Evolutionary conservation across 1,284 basidiomycete species (phyloP).

Genomic region (Hymenochaete sp.): DNA sequence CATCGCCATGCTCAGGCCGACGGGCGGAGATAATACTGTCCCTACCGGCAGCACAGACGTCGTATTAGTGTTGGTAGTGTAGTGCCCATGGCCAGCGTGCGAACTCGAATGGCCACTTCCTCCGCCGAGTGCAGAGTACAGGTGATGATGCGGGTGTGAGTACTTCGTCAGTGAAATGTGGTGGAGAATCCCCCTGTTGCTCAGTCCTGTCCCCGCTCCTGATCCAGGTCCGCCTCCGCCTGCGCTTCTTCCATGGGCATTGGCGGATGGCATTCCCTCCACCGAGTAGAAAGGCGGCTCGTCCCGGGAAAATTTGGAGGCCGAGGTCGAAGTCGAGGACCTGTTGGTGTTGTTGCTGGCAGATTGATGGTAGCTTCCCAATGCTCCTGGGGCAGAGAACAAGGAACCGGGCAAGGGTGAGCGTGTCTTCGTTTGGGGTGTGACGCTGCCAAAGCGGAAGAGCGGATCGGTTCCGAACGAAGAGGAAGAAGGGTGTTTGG

Average conservation of each 20-base stretch:
- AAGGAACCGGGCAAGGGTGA: conserved; percentile 6
- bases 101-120: too few relatives aligned
- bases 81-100: too few relatives aligned
- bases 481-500: conserved; percentile 5
- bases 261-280: conserved; percentile 1
- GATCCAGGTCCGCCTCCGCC: too few relatives aligned
- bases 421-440: conserved; percentile 1
- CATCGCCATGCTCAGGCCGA: conserved; percentile 8
- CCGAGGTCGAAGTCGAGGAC: conserved; percentile 5
- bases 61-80: too few relatives aligned
- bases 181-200: too few relatives aligned
- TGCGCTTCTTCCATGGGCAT: too few relatives aligned
- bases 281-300: conserved; percentile 8
- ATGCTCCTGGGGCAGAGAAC: conserved; percentile 2
- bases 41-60: too few relatives aligned
- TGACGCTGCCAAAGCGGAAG: conserved; percentile 9
- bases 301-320: conserved; percentile 10
- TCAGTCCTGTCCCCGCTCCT: too few relatives aligned
- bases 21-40: too few relatives aligned
- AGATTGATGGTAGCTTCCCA: conserved; percentile 7
- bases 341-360: too few relatives aligned
- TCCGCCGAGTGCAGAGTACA: too few relatives aligned
- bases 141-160: conserved; percentile 3
- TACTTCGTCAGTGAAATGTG: too few relatives aligned
- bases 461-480: conserved; percentile 10